Evolutionary conservation across 805 yeast species (phyloP).

Genomic region (Wickerhamiella galacta): DNA sequence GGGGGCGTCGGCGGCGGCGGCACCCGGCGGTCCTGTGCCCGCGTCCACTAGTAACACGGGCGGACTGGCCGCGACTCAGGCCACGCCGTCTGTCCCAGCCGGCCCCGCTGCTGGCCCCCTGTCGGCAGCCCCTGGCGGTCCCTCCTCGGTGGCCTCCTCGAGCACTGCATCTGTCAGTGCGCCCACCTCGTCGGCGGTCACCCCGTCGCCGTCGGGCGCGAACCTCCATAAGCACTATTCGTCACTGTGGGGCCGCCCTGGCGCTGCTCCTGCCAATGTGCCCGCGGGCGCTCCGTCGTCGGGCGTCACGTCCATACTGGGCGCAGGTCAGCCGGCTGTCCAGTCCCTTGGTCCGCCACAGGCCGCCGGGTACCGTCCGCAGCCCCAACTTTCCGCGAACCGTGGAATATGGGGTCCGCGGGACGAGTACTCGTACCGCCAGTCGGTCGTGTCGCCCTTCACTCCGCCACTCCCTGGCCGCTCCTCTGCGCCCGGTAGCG

Average conservation of each 20-base stretch:
- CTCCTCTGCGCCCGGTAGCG: constrained; percentile 8
- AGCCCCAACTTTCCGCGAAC: constrained; percentile 1
- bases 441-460: not conserved
- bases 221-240: no score
- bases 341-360: constrained; percentile 8
- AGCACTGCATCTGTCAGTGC: constrained; percentile 1
- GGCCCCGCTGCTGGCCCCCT: constrained; percentile 1
- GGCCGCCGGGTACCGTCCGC: constrained; percentile 1
- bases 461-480: constrained; percentile 9
- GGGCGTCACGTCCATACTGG: not conserved
- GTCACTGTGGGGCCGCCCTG: constrained; percentile 20
- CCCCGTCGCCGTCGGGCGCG: constrained; percentile 2
- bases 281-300: not conserved
- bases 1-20: no score
- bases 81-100: not conserved
- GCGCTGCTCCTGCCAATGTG: constrained; percentile 11
- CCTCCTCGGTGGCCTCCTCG: not conserved
- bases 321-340: not conserved
- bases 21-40: no score
- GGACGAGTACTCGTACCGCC: constrained; percentile 3
- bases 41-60: no score
- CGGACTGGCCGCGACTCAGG: not conserved
- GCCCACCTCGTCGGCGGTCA: constrained; percentile 2
- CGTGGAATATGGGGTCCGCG: constrained; percentile 6
- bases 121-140: not conserved